Conservation (phyloP, 352 stramenopile species). For the Pythium aquatile region DNA sequence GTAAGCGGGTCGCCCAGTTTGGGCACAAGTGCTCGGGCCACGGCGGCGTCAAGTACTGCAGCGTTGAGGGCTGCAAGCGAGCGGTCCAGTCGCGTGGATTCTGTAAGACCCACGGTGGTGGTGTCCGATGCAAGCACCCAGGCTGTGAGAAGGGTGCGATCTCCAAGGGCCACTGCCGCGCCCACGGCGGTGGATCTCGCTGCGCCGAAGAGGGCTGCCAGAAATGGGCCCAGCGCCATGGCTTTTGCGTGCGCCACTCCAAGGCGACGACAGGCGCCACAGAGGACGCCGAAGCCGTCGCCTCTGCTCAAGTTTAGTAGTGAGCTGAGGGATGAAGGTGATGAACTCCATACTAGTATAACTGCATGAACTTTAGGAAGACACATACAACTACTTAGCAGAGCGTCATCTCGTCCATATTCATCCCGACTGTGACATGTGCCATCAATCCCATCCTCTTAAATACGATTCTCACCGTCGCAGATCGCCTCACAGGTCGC, state of each 20-base stretch:
- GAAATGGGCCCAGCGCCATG: constrained; percentile 76
- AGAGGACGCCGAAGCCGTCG: constrained; percentile 14
- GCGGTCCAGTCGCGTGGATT: constrained; percentile 81
- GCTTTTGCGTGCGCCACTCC: constrained; percentile 74
- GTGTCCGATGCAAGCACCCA: constrained; percentile 73
- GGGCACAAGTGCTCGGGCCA: constrained; percentile 82
- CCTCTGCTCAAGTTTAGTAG: constrained; percentile 24
- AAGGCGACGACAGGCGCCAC: constrained; percentile 31
- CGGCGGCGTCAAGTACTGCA: constrained; percentile 76
- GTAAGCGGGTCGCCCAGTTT: constrained; percentile 71
- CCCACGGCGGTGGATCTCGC: constrained; percentile 76
- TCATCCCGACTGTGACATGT: constrained; percentile 31
- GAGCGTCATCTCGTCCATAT: not conserved
- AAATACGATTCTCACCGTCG: constrained; percentile 30
- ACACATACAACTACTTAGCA: not conserved
- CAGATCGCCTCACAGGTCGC: constrained; percentile 29
- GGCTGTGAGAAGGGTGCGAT: constrained; percentile 85
- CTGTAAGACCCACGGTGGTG: constrained; percentile 86
- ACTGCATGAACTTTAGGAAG: not conserved
- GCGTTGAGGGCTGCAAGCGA: constrained; percentile 61
- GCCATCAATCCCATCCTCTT: constrained; percentile 20
- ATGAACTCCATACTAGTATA: not conserved
- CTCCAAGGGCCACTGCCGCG: constrained; percentile 81
- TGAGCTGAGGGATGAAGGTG: not conserved
- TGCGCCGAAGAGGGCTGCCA: constrained; percentile 64